These are phyloP conservation scores for Cladosporium sp. DNA, from an alignment of 2,329 filamentous ascomycete species.

Conservation along the genomic window DNA sequence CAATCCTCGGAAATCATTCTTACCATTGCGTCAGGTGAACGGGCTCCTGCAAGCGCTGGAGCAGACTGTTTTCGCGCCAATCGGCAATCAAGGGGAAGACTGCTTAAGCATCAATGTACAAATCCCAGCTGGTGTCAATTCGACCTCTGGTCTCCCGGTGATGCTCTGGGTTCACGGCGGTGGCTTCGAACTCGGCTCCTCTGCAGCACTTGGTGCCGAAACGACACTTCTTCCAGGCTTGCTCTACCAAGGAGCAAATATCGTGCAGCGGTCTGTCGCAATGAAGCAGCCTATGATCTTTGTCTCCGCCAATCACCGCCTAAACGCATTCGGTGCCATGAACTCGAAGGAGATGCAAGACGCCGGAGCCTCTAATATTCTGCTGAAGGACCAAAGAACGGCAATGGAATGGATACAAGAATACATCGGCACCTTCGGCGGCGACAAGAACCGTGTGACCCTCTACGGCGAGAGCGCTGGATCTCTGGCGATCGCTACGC, in stretches of 20 bases:
- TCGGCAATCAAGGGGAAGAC: constrained; percentile 45
- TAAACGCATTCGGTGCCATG: constrained; percentile 35
- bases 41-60: constrained; percentile 26
- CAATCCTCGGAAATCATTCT: constrained; percentile 2
- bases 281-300: constrained; percentile 53
- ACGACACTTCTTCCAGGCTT: constrained; percentile 26
- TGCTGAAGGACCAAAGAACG: constrained; percentile 40
- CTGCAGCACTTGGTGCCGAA: constrained; percentile 5
- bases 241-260: constrained; percentile 41
- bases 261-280: constrained; percentile 44
- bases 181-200: constrained; percentile 29
- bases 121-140: neutral
- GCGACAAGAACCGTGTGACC: constrained; percentile 28
- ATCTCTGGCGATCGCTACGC: constrained; percentile 48
- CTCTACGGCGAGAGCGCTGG: constrained; percentile 29
- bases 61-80: constrained; percentile 27
- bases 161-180: constrained; percentile 50
- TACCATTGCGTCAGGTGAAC: constrained; percentile 15
- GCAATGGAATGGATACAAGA: constrained; percentile 46
- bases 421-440: constrained; percentile 46
- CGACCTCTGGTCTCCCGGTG: constrained; percentile 38
- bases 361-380: constrained; percentile 28
- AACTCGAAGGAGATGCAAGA: constrained; percentile 26
- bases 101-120: constrained; percentile 60
- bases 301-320: constrained; percentile 51